A percentile compares a stretch with the other conserved stretches of the same genome.
These are phyloP conservation scores for Didymella pomorum DNA, from an alignment of 2,329 filamentous ascomycete species.

Conservation along the genomic window DNA sequence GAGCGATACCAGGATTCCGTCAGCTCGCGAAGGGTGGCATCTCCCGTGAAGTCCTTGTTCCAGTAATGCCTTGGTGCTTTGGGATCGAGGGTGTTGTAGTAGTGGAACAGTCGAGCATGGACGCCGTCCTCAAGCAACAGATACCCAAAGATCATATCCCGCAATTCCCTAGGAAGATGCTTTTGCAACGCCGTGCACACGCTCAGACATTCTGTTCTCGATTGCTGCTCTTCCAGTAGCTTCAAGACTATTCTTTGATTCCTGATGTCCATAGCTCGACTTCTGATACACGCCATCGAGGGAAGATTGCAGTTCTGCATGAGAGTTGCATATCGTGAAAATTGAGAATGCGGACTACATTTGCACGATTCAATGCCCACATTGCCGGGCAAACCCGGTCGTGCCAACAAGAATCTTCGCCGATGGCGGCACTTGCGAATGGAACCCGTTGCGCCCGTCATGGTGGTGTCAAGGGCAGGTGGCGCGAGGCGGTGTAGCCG, in stretches of 20 bases:
- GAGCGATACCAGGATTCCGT: constrained; percentile 19
- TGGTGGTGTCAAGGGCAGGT: constrained; percentile 21
- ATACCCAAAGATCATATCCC: constrained; percentile 23
- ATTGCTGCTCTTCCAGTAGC: constrained; percentile 2
- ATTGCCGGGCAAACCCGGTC: constrained; percentile 12
- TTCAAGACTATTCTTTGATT: not conserved
- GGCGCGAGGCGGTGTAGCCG: constrained; percentile 19
- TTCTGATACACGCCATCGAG: constrained; percentile 3
- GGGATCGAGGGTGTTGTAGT: constrained; percentile 17
- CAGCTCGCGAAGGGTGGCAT: constrained; percentile 15
- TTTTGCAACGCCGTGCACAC: constrained; percentile 11
- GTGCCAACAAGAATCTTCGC: constrained; percentile 14
- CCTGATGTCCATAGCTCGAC: not conserved
- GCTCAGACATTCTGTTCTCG: constrained; percentile 7
- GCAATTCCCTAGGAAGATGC: constrained; percentile 21
- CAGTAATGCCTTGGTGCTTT: constrained; percentile 23
- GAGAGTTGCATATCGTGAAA: constrained; percentile 10
- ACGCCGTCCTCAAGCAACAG: constrained; percentile 18
- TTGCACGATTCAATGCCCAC: not conserved
- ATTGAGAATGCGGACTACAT: not conserved
- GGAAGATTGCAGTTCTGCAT: constrained; percentile 3
- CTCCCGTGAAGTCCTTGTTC: constrained; percentile 16
- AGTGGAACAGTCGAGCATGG: constrained; percentile 16
- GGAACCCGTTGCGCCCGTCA: constrained; percentile 6
- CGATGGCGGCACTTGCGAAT: constrained; percentile 12